phyloP scores from a whole-genome alignment of 2,329 filamentous ascomycete species.

The Colletotrichum camelliae region DNA sequence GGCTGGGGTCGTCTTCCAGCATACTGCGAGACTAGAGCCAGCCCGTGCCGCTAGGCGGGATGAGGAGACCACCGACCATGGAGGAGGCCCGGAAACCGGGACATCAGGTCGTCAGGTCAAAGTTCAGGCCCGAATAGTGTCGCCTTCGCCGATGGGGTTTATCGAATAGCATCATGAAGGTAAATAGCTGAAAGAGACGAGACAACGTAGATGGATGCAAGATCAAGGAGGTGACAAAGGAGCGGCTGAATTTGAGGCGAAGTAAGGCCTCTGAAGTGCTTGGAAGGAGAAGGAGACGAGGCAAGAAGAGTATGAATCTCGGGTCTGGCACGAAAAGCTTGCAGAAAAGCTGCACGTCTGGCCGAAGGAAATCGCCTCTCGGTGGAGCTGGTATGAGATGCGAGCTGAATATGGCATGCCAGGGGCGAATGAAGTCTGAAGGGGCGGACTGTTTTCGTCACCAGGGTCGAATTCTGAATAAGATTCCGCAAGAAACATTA shows the following conservation, averaged over 20 bases:
- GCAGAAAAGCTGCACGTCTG: not conserved
- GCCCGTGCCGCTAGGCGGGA: not conserved
- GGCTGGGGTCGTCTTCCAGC: constrained; percentile 11
- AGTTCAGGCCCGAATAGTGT: not conserved
- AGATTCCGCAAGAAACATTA: not conserved
- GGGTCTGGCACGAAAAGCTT: not conserved
- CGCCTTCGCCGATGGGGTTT: not conserved
- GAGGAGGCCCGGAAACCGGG: not conserved
- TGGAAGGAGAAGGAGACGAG: not conserved
- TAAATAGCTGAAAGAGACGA: not conserved
- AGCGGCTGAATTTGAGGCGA: not conserved
- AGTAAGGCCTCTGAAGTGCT: not conserved
- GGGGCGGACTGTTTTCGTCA: not conserved
- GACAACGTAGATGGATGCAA: not conserved
- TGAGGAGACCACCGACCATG: not conserved
- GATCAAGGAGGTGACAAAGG: not conserved
- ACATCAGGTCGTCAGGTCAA: not conserved
- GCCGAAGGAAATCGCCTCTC: not conserved
- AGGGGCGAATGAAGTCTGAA: not conserved
- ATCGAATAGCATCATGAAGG: not conserved
- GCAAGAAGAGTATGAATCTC: not conserved
- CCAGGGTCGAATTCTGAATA: not conserved
- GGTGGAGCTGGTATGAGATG: not conserved
- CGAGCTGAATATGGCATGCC: not conserved
- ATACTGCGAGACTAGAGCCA: not conserved